Evolutionary conservation across 345 rosid genomes (phyloP).

Genomic region (Moricandia moricandioides): DNA sequence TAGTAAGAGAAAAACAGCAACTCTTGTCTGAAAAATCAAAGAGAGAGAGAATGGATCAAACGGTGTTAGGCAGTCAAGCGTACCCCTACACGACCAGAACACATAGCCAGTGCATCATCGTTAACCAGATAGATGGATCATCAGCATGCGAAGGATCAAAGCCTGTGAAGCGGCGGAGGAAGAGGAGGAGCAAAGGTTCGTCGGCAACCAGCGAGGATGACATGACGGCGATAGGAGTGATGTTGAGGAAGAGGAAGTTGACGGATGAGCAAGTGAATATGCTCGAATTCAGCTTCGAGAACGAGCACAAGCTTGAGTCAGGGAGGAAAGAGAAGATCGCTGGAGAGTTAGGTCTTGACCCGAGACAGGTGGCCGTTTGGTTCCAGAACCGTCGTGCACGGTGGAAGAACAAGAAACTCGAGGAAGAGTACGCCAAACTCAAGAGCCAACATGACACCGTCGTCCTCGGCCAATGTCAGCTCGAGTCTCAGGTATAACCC

Average conservation of each 20-base stretch:
- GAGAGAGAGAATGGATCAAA: conserved; percentile 21
- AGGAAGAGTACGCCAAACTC: conserved; percentile 64
- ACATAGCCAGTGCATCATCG: conserved; percentile 9
- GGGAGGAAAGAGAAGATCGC: conserved; percentile 82
- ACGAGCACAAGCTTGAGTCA: conserved; percentile 80
- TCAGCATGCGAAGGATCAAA: conserved; percentile 46
- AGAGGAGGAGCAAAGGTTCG: conserved; percentile 53
- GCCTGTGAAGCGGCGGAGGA: conserved; percentile 47
- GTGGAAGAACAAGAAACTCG: conserved; percentile 89
- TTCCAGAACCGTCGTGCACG: conserved; percentile 94
- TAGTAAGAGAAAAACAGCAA: conserved; percentile 27
- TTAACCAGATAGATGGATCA: conserved; percentile 30
- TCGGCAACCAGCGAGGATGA: conserved; percentile 31
- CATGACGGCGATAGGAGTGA: conserved; percentile 20
- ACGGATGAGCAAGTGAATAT: conserved; percentile 59
- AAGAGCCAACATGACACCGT: conserved; percentile 47
- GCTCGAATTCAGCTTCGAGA: conserved; percentile 62
- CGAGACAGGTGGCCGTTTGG: conserved; percentile 98
- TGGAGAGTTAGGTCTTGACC: conserved; percentile 72
- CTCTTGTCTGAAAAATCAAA: conserved; percentile 23
- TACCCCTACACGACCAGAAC: conserved; percentile 19
- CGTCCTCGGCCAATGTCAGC: conserved; percentile 57
- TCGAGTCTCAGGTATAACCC: conserved; percentile 68
- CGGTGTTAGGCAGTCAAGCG: conserved; percentile 19
- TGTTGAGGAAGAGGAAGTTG: conserved; percentile 69